phyloP scores from a whole-genome alignment of 73 alveolate genomes.

The Urostyla sp. region DNA sequence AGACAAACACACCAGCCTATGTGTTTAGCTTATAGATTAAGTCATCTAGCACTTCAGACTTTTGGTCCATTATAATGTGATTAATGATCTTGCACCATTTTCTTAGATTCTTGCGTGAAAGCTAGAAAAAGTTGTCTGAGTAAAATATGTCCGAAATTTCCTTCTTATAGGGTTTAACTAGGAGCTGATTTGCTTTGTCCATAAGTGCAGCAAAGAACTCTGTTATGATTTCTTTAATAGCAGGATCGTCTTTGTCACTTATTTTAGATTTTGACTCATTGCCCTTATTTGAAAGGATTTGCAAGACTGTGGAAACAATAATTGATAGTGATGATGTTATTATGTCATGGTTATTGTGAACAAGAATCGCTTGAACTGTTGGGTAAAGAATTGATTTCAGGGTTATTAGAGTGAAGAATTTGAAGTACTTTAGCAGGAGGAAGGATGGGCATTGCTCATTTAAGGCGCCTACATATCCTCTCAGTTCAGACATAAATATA shows the following conservation, averaged over 20 bases:
- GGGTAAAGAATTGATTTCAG: conserved; percentile 54
- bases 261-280: conserved; percentile 1
- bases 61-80: conserved; percentile 54
- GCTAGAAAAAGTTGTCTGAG: conserved; percentile 64
- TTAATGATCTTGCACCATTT: conserved; percentile 68
- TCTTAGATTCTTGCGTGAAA: conserved; percentile 62
- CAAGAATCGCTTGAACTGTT: conserved; percentile 38
- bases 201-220: conserved; percentile 66
- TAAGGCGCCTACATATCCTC: conserved; percentile 3
- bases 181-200: conserved; percentile 65
- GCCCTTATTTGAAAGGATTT: conserved; percentile 40
- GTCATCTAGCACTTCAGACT: conserved; percentile 64
- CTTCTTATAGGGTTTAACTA: conserved; percentile 68
- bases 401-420: conserved; percentile 60
- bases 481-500: conserved; percentile 14
- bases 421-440: conserved; percentile 42
- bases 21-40: conserved; percentile 63
- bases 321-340: conserved; percentile 47
- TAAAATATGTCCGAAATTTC: conserved; percentile 66
- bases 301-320: conserved; percentile 46
- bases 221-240: conserved; percentile 59
- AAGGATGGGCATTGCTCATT: conserved; percentile 47
- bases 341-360: conserved; percentile 57
- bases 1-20: conserved; percentile 66
- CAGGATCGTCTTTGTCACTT: conserved; percentile 44